Base-by-base conservation (phyloP, 2,329 filamentous ascomycete species). In the Exutisphaerella laricina region DNA sequence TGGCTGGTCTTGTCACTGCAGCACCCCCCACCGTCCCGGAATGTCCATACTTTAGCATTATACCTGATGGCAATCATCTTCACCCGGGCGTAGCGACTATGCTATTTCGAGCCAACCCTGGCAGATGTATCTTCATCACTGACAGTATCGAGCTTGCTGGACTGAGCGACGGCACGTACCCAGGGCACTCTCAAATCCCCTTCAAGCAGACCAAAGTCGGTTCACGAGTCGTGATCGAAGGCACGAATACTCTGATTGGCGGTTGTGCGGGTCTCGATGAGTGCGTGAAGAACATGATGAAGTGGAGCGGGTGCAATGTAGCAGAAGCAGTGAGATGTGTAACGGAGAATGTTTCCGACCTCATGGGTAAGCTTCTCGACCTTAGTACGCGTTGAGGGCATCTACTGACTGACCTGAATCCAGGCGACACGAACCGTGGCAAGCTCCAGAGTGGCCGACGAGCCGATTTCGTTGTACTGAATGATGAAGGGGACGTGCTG, bases 101-200 rank as follows among this genome's bases (percentile, higher is more conserved):
- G 22, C 67, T 75, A 3, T 70, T 74, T 55, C 65, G 67, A 16
- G 58, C 69, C 2, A 68, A 69, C 22, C 72, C 72, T 1, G 48
- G 57, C 10, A 68, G 70, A 45, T 70, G 70, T 47, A 72, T 78
- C 35, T 58, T 76, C 33, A 68, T 77, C 45, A 77, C 73, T 1
- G 75, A 78, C 57, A 69, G 65, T 40, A 74, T 76, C 50, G 74
- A 78, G 53, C 66, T 78, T 3, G 71, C 72, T 7, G 72, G 72
- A 5, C 61, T 77, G 1, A 64, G 68, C 0, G 71, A 78, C 40
- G 74, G 74, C 1, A 64, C 67, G 0, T 70, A 78, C 46, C 69
- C 71, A 0, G 56, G 56, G 0, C 71, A 78, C 48, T 61, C 70
- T 1, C 74, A 78, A 50, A 75, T 77, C 14, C 66, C 71, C 1